Evolutionary conservation across 805 yeast genomes (phyloP).

Genomic region (Vanderwaltozyma verrucispora): DNA sequence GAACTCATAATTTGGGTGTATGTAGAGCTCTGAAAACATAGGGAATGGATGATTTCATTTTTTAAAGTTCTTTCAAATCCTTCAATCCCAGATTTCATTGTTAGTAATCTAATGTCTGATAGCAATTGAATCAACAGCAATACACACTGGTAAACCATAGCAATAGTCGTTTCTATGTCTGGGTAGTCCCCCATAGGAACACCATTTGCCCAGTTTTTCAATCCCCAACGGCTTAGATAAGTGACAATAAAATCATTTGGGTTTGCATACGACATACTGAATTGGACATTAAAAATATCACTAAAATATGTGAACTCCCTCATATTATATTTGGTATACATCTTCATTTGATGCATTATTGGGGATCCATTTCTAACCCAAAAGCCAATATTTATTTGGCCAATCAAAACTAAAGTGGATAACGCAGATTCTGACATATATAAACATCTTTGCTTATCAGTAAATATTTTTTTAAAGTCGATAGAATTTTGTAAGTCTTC

Average conservation of each 20-base stretch:
- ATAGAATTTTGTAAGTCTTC: conserved; percentile 9
- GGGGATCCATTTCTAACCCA: conserved; percentile 95
- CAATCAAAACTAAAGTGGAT: conserved; percentile 61
- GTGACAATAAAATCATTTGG: conserved; percentile 50
- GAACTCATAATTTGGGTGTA: conserved; percentile 59
- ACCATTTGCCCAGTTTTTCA: conserved; percentile 43
- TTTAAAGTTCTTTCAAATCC: conserved; percentile 42
- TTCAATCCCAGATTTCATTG: conserved; percentile 38
- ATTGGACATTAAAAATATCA: conserved; percentile 66
- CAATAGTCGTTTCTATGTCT: conserved; percentile 34
- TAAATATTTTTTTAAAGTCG: conserved; percentile 12
- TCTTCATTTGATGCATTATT: conserved; percentile 64
- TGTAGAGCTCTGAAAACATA: conserved; percentile 65
- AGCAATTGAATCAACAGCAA: conserved; percentile 56
- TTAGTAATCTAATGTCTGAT: conserved; percentile 54
- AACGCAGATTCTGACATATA: conserved; percentile 53
- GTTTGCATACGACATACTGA: conserved; percentile 41
- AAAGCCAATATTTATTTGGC: conserved; percentile 79
- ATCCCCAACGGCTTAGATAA: conserved; percentile 59
- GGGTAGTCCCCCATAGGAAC: conserved; percentile 34
- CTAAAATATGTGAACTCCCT: conserved; percentile 76
- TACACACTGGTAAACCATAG: conserved; percentile 72
- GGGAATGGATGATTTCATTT: conserved; percentile 68
- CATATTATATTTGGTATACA: conserved; percentile 62
- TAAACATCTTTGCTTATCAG: conserved; percentile 11